Evolutionary conservation across 345 rosid species (phyloP).

Genomic region (Moricandia moricandioides): DNA sequence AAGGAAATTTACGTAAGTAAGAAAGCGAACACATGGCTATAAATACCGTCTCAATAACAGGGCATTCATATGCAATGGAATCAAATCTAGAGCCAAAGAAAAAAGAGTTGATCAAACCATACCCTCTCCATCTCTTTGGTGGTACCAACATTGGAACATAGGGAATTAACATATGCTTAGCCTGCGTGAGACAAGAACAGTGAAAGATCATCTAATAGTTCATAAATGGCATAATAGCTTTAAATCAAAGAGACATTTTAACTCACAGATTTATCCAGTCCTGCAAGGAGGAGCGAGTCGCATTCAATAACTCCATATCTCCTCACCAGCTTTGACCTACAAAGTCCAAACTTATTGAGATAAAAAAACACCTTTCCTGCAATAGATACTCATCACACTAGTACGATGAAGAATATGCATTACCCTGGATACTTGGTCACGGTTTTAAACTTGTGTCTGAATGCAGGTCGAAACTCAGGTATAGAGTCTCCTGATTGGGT

Average conservation of each 20-base stretch:
- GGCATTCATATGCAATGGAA: background rate
- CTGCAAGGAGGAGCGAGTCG: constrained; percentile 67
- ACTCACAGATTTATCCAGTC: constrained; percentile 87
- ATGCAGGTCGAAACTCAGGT: constrained; percentile 93
- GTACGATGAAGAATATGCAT: background rate
- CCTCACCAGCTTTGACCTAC: constrained; percentile 62
- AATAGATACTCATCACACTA: background rate
- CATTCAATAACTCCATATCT: constrained; percentile 87
- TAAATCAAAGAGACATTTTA: constrained; percentile 12
- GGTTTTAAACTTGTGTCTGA: constrained; percentile 65
- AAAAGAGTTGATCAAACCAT: constrained; percentile 33
- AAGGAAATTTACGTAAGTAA: constrained; percentile 4
- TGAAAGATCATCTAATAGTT: constrained; percentile 16
- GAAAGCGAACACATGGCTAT: background rate
- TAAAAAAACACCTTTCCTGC: background rate
- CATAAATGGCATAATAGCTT: constrained; percentile 1
- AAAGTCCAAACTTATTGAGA: constrained; percentile 21
- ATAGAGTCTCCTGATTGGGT: constrained; percentile 62
- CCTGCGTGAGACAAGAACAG: constrained; percentile 50
- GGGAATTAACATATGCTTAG: constrained; percentile 83
- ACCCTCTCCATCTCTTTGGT: constrained; percentile 98
- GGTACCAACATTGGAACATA: constrained; percentile 97
- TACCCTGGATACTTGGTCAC: constrained; percentile 62
- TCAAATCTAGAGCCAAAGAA: constrained; percentile 18
- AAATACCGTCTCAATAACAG: background rate